Evolutionary conservation across 306 rosid species (phyloP).

Genomic region (Corylus avellana): DNA sequence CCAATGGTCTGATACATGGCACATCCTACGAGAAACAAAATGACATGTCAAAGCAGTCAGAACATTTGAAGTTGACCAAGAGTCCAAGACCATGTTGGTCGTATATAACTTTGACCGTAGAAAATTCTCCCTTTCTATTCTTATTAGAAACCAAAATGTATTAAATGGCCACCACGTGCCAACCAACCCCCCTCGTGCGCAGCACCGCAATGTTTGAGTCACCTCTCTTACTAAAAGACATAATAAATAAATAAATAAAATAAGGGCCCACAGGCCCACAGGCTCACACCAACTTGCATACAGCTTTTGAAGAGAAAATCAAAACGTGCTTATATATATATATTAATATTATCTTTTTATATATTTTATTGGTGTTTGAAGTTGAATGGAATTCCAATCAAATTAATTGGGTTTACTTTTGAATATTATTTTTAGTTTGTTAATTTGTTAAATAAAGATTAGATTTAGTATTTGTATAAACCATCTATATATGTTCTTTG

Average conservation of each 20-base stretch:
- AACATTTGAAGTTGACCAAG: conserved; percentile 49
- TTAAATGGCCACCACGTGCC: conserved; percentile 21
- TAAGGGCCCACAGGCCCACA: neutral
- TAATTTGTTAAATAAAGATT: no score
- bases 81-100: conserved; percentile 42
- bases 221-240: neutral
- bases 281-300: no score
- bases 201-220: conserved; percentile 30
- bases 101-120: conserved; percentile 47
- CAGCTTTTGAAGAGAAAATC: no score
- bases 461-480: no score
- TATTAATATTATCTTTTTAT: no score
- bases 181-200: conserved; percentile 45
- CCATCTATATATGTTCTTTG: no score
- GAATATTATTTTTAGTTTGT: no score
- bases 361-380: no score
- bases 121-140: conserved; percentile 9
- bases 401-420: no score
- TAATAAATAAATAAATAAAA: neutral
- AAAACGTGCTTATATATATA: no score
- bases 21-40: neutral
- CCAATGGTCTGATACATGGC: neutral
- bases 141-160: neutral
- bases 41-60: neutral
- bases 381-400: no score